Evolutionary conservation across 2,329 filamentous ascomycete genomes (phyloP).

Genomic region (Fusarium albidum): DNA sequence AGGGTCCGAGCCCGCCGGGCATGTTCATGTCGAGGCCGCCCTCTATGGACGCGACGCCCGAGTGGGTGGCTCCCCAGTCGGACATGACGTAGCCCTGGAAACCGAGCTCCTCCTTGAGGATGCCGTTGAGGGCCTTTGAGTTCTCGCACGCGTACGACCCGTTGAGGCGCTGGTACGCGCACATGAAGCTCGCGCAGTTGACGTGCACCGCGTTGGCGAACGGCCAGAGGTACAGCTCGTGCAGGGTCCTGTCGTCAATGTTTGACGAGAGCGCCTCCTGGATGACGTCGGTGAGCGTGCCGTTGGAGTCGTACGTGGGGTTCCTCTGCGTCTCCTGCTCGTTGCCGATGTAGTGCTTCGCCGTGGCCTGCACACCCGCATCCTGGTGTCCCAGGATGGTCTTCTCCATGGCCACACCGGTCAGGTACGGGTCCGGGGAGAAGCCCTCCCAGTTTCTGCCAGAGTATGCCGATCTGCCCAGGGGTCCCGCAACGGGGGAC

Average conservation of each 20-base stretch:
- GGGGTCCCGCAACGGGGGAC: constrained; percentile 48
- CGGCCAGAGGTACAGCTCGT: constrained; percentile 56
- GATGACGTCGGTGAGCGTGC: constrained; percentile 35
- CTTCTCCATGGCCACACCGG: constrained; percentile 59
- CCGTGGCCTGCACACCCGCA: constrained; percentile 48
- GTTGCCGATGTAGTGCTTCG: constrained; percentile 51
- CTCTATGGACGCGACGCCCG: constrained; percentile 70
- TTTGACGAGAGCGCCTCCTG: constrained; percentile 51
- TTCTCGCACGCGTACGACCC: constrained; percentile 86
- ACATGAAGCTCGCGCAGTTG: constrained; percentile 59
- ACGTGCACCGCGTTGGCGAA: constrained; percentile 46
- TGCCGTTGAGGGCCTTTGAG: constrained; percentile 75
- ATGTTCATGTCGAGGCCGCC: constrained; percentile 74
- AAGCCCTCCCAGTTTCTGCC: constrained; percentile 73
- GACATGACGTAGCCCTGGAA: constrained; percentile 84
- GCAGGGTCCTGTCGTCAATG: constrained; percentile 67
- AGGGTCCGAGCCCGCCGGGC: constrained; percentile 52
- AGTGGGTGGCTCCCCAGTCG: constrained; percentile 81
- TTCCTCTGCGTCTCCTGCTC: constrained; percentile 47
- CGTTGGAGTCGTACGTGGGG: constrained; percentile 35
- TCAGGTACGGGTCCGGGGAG: constrained; percentile 73
- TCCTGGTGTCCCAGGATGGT: constrained; percentile 47
- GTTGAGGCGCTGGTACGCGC: constrained; percentile 80
- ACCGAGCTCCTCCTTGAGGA: constrained; percentile 80
- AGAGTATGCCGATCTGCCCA: constrained; percentile 52